Base-by-base conservation (phyloP, 352 stramenopile genomes). In the Globisporangium takayamanum region DNA sequence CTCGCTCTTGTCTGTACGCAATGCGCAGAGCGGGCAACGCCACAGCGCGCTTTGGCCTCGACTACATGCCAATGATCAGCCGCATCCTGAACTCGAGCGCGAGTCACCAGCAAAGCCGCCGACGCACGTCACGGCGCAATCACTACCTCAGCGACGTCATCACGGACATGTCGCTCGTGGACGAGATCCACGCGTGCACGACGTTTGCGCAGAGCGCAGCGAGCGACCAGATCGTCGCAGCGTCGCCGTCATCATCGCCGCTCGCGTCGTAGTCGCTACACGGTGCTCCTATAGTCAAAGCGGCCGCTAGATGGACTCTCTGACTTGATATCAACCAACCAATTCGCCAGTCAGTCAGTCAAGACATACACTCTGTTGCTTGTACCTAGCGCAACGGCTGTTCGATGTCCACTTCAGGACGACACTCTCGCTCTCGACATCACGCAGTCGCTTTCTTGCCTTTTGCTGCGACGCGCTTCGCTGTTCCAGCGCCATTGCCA, bases 131-230 rank as follows among this genome's bases (percentile, higher is more conserved):
- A 14, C 67, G 84, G 37, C 81, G 84, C 46, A 84, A 88, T 59
- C 78, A 90, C 57, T 90, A 94, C 69, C 73, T 94, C 56, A 64
- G 76, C 52, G 80, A 87, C 30, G 72, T 94, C 60, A 66, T 94
- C 46, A 55, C 71, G 8, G 84, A 94, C 67, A 84, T 91, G 74
- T 58, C 63, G 26, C 62, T 88, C 44, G 62, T 89, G 42, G 81
- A 89, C 53, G 71, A 88, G 12, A 63, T 88, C 55, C 70, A 72
- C 58, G 60, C 61, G n/a, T 80, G 77, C 57, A 74, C 73, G 44
- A 65, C 63, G 54, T 85, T 78, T 56, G 41, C 67, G 56, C 25
- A 49, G 3, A 50, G n/a, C 14, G 59, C 63, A 44, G 64, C 65
- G 42, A 37, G 39, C 18, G 78, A 87, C 54, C 66, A 87, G 60